Percentiles rank a stretch among this genome's conserved stretches.
These are phyloP conservation scores for Glaciozyma martinii DNA, from an alignment of 768 basidiomycete species.

Conservation along the genomic window DNA sequence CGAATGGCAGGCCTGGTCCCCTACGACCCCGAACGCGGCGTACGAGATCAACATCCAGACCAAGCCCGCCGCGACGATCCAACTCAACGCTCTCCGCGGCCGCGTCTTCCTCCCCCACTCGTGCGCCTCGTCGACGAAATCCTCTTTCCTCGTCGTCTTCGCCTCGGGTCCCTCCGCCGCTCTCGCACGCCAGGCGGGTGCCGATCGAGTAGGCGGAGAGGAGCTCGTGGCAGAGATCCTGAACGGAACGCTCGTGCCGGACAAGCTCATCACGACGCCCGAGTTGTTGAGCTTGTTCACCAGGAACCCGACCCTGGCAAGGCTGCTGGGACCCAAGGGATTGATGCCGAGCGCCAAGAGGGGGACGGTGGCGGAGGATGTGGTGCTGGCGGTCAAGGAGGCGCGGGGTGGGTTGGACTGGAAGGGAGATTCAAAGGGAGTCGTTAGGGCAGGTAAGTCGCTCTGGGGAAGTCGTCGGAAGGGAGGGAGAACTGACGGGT, in stretches of 20 bases:
- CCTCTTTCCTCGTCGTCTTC: constrained; percentile 69
- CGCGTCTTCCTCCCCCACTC: constrained; percentile 67
- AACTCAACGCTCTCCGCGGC: constrained; percentile 75
- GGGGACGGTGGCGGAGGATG: constrained; percentile 86
- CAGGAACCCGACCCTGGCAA: constrained; percentile 55
- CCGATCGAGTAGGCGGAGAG: constrained; percentile 77
- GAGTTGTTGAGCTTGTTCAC: constrained; percentile 68
- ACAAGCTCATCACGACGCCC: constrained; percentile 74
- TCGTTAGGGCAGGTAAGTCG: constrained; percentile 60
- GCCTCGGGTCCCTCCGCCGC: constrained; percentile 75
- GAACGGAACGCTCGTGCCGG: constrained; percentile 63
- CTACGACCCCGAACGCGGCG: constrained; percentile 58
- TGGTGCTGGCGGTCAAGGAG: constrained; percentile 67
- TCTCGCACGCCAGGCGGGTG: constrained; percentile 76
- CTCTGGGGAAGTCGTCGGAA: no score
- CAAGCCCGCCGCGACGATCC: constrained; percentile 50
- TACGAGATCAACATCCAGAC: constrained; percentile 77
- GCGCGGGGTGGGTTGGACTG: constrained; percentile 80
- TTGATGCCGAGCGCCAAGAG: constrained; percentile 91
- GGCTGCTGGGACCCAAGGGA: constrained; percentile 74
- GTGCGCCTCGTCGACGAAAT: constrained; percentile 22
- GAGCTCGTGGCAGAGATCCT: constrained; percentile 66
- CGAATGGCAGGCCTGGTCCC: constrained; percentile 14
- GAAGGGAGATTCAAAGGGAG: constrained; percentile 80
- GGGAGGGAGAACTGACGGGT: no score